Conservation (phyloP, 2,329 filamentous ascomycete species). For the Colletotrichum truncatum region DNA sequence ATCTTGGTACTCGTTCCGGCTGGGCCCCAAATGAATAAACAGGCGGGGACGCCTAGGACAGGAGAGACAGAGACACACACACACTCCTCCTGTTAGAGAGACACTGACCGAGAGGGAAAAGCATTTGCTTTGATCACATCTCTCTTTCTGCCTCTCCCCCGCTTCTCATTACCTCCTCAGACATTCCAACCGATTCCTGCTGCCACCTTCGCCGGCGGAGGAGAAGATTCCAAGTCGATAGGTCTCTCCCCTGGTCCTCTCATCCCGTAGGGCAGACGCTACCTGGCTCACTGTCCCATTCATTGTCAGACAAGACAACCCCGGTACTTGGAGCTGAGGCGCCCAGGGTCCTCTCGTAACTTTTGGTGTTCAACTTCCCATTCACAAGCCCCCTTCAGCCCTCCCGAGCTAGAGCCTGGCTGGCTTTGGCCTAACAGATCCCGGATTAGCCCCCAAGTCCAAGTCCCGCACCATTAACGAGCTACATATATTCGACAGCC, state of each 20-base stretch:
- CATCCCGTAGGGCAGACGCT: conserved; percentile 17
- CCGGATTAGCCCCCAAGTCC: conserved; percentile 37
- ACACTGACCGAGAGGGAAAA: conserved; percentile 25
- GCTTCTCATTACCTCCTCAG: conserved; percentile 5
- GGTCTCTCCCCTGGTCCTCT: background rate
- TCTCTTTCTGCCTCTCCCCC: conserved; percentile 15
- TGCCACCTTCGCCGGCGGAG: background rate
- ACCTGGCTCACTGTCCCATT: background rate
- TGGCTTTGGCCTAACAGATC: conserved; percentile 39
- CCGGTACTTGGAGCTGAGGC: conserved; percentile 30
- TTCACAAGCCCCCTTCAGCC: conserved; percentile 44
- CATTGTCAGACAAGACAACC: conserved; percentile 22
- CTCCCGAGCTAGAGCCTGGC: conserved; percentile 46
- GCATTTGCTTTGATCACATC: conserved; percentile 24
- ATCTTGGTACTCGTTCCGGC: conserved; percentile 13
- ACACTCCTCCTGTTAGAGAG: conserved; percentile 10
- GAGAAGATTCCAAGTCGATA: background rate
- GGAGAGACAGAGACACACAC: conserved; percentile 4
- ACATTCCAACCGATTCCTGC: conserved; percentile 14
- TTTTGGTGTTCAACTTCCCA: conserved; percentile 23
- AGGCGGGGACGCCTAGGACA: conserved; percentile 8
- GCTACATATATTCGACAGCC: conserved; percentile 32
- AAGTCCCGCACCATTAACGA: conserved; percentile 31
- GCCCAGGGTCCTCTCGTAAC: conserved; percentile 23
- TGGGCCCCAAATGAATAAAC: conserved; percentile 7